These are phyloP conservation scores for Flaveria sonorensis DNA, from an alignment of 129 eudicot species.

Conservation along the genomic window DNA sequence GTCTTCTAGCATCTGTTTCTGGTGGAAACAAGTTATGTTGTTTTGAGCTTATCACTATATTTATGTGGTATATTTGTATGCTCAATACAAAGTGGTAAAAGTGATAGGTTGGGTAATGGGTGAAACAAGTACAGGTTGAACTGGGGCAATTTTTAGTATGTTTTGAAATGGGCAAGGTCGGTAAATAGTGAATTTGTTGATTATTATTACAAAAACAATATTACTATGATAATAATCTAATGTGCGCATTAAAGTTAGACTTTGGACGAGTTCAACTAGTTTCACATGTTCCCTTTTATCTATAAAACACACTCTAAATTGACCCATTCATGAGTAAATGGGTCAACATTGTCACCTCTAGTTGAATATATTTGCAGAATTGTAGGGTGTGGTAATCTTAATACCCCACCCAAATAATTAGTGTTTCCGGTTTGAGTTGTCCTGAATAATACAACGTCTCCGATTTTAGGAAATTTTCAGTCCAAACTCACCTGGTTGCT, in stretches of 20 bases:
- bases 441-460: background rate
- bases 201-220: background rate
- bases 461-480: background rate
- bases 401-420: background rate
- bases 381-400: background rate
- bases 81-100: background rate
- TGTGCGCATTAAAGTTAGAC: background rate
- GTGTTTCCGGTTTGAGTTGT: background rate
- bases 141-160: background rate
- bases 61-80: background rate
- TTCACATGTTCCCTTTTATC: background rate
- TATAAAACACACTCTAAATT: background rate
- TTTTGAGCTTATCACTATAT: background rate
- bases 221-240: background rate
- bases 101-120: background rate
- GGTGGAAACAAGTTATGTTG: conserved; percentile 15
- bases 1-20: background rate
- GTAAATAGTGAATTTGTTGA: background rate
- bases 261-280: background rate
- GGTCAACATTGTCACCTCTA: background rate
- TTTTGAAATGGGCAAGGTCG: background rate
- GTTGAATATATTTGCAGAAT: background rate
- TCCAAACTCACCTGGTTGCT: background rate
- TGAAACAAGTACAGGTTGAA: background rate
- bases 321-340: background rate